Evolutionary conservation across 805 yeast species (phyloP).

Genomic region (Martiniozyma abietophila): DNA sequence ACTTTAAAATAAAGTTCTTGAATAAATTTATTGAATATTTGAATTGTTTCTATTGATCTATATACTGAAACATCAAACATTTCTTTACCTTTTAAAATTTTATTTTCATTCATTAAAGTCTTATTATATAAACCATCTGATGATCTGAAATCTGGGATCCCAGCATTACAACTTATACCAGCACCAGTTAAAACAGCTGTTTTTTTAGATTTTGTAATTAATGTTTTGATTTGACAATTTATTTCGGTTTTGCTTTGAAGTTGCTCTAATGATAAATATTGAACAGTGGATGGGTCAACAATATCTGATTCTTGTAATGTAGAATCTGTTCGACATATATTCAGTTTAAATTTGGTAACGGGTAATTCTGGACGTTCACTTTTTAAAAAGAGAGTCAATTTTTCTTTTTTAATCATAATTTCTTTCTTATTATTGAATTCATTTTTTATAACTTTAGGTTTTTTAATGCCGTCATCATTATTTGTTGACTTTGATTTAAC

Average conservation of each 20-base stretch:
- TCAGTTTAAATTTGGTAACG: slow-evolving; percentile 1
- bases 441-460: neutral
- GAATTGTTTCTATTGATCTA: slow-evolving; percentile 53
- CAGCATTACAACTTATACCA: slow-evolving; percentile 94
- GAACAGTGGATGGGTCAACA: slow-evolving; percentile 2
- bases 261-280: slow-evolving; percentile 6
- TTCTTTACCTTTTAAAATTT: slow-evolving; percentile 74
- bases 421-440: too few species aligned
- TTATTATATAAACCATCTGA: slow-evolving; percentile 68
- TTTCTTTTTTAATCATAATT: neutral
- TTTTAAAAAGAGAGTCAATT: slow-evolving; percentile 3
- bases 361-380: neutral
- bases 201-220: slow-evolving; percentile 39
- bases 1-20: slow-evolving; percentile 60
- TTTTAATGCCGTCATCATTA: neutral
- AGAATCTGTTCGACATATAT: slow-evolving; percentile 5
- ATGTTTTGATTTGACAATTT: slow-evolving; percentile 28
- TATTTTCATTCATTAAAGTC: slow-evolving; percentile 39
- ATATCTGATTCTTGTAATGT: slow-evolving; percentile 6
- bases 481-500: too few species aligned
- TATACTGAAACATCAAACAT: slow-evolving; percentile 82
- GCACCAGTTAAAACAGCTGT: slow-evolving; percentile 84
- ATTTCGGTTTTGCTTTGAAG: neutral
- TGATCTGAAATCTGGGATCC: slow-evolving; percentile 92
- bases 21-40: slow-evolving; percentile 85